Evolutionary conservation across 441 rosid species (phyloP).

Genomic region (Breynia disticha): DNA sequence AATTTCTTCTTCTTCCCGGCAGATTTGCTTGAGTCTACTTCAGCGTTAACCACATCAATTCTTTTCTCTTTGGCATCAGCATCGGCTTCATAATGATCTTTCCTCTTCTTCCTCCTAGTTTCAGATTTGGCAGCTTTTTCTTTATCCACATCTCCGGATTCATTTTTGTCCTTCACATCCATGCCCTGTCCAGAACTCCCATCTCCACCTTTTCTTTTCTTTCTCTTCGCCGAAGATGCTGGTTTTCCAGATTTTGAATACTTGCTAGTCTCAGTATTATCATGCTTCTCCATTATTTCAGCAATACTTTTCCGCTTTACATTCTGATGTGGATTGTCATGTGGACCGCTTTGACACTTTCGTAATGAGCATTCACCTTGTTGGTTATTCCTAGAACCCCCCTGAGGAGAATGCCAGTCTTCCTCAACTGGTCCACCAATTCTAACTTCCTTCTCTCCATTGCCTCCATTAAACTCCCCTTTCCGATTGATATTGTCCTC

Average conservation of each 20-base stretch:
- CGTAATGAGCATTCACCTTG: slow-evolving; percentile 19
- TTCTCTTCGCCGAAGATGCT: slow-evolving; percentile 20
- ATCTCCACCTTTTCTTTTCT: slow-evolving; percentile 20
- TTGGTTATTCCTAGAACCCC: slow-evolving; percentile 14
- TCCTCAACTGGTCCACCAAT: slow-evolving; percentile 36
- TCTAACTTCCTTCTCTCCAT: slow-evolving; percentile 18
- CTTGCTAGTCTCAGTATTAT: slow-evolving; percentile 20
- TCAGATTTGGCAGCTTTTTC: slow-evolving; percentile 1
- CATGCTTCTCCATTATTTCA: slow-evolving; percentile 46
- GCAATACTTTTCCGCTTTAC: slow-evolving; percentile 83
- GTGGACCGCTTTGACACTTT: slow-evolving; percentile 28
- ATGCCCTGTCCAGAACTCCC: slow-evolving; percentile 1
- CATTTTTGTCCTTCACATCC: slow-evolving; percentile 4
- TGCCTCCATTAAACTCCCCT: slow-evolving; percentile 10
- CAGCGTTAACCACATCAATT: slow-evolving; percentile 4
- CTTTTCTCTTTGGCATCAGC: slow-evolving; percentile 1
- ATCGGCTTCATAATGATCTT: slow-evolving; percentile 13
- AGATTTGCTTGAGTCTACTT: slow-evolving; percentile 5
- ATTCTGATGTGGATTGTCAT: slow-evolving; percentile 29
- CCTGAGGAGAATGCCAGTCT: slow-evolving; percentile 28
- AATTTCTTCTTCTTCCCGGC: slow-evolving; percentile 10
- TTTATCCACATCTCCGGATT: background rate
- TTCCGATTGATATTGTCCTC: slow-evolving; percentile 21
- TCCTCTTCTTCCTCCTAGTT: slow-evolving; percentile 16
- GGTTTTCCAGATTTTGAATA: slow-evolving; percentile 13